A percentile compares a stretch with the other conserved stretches of the same genome.
Evolutionary conservation across 257 asterid species (phyloP).

Genomic region (Solanum chmielewskii): DNA sequence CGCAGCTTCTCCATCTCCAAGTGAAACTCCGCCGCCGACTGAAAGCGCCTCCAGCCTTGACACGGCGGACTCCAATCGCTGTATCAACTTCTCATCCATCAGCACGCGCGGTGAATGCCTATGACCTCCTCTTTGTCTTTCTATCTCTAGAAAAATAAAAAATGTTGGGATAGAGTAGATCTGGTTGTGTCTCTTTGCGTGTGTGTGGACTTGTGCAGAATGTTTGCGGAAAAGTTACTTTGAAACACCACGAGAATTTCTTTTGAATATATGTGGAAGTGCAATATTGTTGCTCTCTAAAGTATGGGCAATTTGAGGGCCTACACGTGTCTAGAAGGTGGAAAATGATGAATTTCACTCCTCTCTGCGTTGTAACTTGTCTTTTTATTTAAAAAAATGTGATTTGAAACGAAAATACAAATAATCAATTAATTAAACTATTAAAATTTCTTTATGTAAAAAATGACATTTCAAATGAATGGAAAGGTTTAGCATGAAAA

Average conservation of each 20-base stretch:
- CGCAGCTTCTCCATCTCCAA: slow-evolving; percentile 36
- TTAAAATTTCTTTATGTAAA: too few species aligned
- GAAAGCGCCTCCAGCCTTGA: slow-evolving; percentile 68
- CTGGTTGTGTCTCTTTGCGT: neutral
- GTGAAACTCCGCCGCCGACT: slow-evolving; percentile 22
- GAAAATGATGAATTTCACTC: neutral
- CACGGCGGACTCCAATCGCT: slow-evolving; percentile 90
- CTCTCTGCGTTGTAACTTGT: neutral
- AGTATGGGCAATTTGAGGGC: neutral
- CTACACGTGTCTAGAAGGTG: neutral
- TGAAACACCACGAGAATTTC: neutral
- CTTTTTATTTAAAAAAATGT: too few species aligned
- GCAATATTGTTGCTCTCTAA: neutral
- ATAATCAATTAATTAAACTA: too few species aligned
- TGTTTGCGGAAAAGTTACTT: neutral
- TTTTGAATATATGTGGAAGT: neutral
- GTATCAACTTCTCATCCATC: slow-evolving; percentile 66
- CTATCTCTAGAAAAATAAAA: neutral
- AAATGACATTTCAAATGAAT: too few species aligned
- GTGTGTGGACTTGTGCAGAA: neutral
- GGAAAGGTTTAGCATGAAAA: too few species aligned
- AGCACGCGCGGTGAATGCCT: neutral
- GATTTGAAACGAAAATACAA: too few species aligned
- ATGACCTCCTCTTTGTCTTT: neutral
- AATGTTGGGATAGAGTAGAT: slow-evolving; percentile 13